Conservation (phyloP, 2,329 filamentous ascomycete species). For the Curvularia verruculosa region DNA sequence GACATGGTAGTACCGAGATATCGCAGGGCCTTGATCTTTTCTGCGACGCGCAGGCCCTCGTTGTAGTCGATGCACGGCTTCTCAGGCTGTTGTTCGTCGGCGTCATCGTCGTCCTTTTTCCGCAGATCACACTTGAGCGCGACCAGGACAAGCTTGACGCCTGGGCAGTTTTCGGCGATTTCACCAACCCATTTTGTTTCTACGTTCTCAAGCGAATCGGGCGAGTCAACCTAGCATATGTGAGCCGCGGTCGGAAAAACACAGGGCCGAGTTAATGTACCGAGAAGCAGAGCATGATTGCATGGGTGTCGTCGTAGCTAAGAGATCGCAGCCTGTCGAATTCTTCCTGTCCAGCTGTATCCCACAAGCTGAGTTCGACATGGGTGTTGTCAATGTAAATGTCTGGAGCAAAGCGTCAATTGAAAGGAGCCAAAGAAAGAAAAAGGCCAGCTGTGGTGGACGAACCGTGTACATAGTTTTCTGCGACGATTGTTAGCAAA, state of each 20-base stretch:
- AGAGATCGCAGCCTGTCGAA: slow-evolving; percentile 95
- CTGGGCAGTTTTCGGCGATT: slow-evolving; percentile 96
- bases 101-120: slow-evolving; percentile 70
- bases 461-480: slow-evolving; percentile 97
- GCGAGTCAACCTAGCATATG: slow-evolving; percentile 74
- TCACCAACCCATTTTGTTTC: slow-evolving; percentile 98
- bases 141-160: slow-evolving; percentile 91
- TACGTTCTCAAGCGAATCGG: slow-evolving; percentile 96
- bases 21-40: slow-evolving; percentile 87
- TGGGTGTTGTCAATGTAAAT: slow-evolving; percentile 98
- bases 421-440: neutral
- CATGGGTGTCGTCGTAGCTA: slow-evolving; percentile 96
- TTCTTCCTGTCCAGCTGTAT: slow-evolving; percentile 98
- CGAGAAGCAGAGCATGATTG: slow-evolving; percentile 98
- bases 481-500: slow-evolving; percentile 51
- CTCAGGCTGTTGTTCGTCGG: slow-evolving; percentile 52
- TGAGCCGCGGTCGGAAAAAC: slow-evolving; percentile 8
- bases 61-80: slow-evolving; percentile 84
- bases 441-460: slow-evolving; percentile 6
- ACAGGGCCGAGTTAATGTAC: slow-evolving; percentile 22
- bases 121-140: slow-evolving; percentile 96
- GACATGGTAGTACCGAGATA: slow-evolving; percentile 70
- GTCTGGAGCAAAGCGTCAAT: slow-evolving; percentile 60
- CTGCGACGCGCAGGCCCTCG: slow-evolving; percentile 86
- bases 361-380: slow-evolving; percentile 97